Evolutionary conservation across 164 flowering plant genomes (phyloP).

Genomic region (Saururus chinensis): DNA sequence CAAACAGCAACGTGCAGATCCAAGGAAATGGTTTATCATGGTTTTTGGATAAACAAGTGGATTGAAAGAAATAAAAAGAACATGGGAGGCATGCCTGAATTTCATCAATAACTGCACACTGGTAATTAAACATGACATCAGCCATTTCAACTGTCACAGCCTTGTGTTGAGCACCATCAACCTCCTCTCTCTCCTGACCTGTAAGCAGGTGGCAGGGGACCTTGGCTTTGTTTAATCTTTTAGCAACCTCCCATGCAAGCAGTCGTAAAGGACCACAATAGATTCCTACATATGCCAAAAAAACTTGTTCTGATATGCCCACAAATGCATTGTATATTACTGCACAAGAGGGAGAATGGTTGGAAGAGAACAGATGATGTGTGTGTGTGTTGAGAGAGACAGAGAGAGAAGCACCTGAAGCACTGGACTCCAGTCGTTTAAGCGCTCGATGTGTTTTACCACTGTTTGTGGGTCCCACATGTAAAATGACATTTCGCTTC

Average conservation of each 20-base stretch:
- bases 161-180: constrained; percentile 84
- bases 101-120: constrained; percentile 90
- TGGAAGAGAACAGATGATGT: too few species aligned
- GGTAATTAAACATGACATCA: constrained; percentile 51
- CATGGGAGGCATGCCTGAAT: constrained; percentile 94
- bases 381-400: background rate
- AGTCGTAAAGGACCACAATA: constrained; percentile 94
- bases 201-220: constrained; percentile 85
- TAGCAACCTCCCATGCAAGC: constrained; percentile 92
- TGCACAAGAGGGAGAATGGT: background rate
- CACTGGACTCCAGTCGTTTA: constrained; percentile 57
- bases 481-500: constrained; percentile 58
- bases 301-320: background rate
- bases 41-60: too few species aligned
- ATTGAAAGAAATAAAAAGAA: background rate
- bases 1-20: too few species aligned
- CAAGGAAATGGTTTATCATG: too few species aligned
- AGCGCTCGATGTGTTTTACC: constrained; percentile 90
- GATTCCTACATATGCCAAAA: constrained; percentile 34
- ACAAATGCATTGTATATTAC: background rate
- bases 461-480: constrained; percentile 98
- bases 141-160: constrained; percentile 98
- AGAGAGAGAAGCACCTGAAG: constrained; percentile 42
- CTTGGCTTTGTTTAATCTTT: constrained; percentile 69
- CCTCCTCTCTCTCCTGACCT: constrained; percentile 81